Evolutionary conservation across 805 yeast genomes (phyloP).

Genomic region (Nematodospora valgi): DNA sequence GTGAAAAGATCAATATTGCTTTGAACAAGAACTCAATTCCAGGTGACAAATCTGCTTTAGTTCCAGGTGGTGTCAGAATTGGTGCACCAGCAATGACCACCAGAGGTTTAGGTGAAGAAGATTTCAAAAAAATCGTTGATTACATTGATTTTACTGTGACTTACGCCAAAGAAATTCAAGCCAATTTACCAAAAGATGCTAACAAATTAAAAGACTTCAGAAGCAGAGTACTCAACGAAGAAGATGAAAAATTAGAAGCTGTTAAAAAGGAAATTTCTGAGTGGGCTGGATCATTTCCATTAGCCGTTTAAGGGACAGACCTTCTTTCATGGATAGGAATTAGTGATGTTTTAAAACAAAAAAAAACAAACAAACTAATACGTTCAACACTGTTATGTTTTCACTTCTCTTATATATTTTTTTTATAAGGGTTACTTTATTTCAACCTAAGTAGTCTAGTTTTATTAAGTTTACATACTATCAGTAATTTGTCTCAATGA

Average conservation of each 20-base stretch:
- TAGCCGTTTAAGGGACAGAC: constrained; percentile 32
- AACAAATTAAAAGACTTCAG: constrained; percentile 96
- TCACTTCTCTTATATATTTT: constrained; percentile 3
- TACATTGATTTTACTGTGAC: constrained; percentile 78
- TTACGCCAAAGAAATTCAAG: constrained; percentile 74
- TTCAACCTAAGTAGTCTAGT: too few species aligned
- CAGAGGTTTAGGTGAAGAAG: constrained; percentile 79
- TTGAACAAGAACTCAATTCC: constrained; percentile 96
- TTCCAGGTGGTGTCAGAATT: constrained; percentile 94
- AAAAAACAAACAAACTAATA: not conserved
- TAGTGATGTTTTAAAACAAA: not conserved
- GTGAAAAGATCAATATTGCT: constrained; percentile 89
- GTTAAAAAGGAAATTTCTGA: constrained; percentile 75
- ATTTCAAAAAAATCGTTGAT: constrained; percentile 75
- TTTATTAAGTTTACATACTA: too few species aligned
- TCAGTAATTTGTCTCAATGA: too few species aligned
- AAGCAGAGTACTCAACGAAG: constrained; percentile 68
- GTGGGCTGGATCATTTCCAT: constrained; percentile 91
- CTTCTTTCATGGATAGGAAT: not conserved
- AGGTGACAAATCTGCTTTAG: constrained; percentile 92
- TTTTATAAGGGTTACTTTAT: not conserved
- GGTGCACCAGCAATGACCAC: constrained; percentile 99
- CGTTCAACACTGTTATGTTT: constrained; percentile 8
- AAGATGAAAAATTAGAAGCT: constrained; percentile 57
- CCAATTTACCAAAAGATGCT: constrained; percentile 81